Percentiles rank a stretch among this genome's conserved stretches.
phyloP scores from a whole-genome alignment of 2,329 filamentous ascomycete genomes.

The Bipolaris cookei region DNA sequence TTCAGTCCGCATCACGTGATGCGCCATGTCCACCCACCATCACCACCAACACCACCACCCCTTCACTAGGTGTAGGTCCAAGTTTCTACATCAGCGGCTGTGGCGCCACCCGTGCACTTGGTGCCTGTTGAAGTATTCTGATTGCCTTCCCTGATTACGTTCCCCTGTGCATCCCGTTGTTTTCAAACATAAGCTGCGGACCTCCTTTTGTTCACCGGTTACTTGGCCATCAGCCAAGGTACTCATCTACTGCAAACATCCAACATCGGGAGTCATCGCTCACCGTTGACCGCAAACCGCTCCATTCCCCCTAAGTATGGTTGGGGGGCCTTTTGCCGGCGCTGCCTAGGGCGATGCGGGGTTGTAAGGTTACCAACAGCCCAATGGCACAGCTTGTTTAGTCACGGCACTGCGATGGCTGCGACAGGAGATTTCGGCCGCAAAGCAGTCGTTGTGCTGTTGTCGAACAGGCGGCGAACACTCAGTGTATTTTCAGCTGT shows the following conservation, averaged over 20 bases:
- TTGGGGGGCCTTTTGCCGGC: not conserved
- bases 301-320: not conserved
- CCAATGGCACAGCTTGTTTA: constrained; percentile 1
- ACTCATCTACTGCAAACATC: not conserved
- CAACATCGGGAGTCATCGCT: not conserved
- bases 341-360: not conserved
- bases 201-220: constrained; percentile 7
- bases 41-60: not conserved
- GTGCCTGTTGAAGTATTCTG: not conserved
- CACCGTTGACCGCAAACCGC: not conserved
- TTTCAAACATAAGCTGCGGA: not conserved
- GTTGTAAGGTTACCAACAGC: not conserved
- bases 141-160: not conserved
- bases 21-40: too few relatives aligned
- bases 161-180: not conserved
- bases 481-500: constrained; percentile 13
- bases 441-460: not conserved
- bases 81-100: not conserved
- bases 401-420: not conserved
- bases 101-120: not conserved
- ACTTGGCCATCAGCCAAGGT: constrained; percentile 10
- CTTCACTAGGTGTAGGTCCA: not conserved
- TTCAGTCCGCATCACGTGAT: not conserved
- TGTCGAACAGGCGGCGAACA: constrained; percentile 3
- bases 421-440: not conserved